Evolutionary conservation across 1,139 yeast genomes (phyloP).

Genomic region (Yamadazyma triangularis): DNA sequence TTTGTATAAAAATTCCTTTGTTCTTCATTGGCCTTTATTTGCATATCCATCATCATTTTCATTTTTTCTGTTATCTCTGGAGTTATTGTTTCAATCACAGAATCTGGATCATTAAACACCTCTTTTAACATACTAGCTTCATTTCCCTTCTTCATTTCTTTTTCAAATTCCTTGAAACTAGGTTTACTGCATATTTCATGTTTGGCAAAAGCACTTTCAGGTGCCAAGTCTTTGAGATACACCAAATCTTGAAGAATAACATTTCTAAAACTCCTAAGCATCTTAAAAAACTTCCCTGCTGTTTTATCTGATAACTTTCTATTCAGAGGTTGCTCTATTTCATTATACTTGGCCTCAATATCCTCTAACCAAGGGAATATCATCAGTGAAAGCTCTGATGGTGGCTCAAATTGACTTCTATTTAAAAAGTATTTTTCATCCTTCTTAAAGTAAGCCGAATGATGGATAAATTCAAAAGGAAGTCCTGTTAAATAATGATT

Average conservation of each 20-base stretch:
- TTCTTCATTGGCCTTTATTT: no score
- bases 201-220: slow-evolving; percentile 5
- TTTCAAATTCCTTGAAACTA: slow-evolving; percentile 3
- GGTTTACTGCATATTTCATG: slow-evolving; percentile 5
- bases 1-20: no score
- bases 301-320: not conserved
- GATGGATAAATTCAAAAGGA: slow-evolving; percentile 3
- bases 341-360: not conserved
- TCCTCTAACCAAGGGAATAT: slow-evolving; percentile 9
- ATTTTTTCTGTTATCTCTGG: no score
- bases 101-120: no score
- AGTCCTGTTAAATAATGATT: slow-evolving; percentile 2
- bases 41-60: no score
- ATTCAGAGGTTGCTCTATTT: not conserved
- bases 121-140: no score
- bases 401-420: slow-evolving; percentile 3
- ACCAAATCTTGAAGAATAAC: slow-evolving; percentile 7
- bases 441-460: slow-evolving; percentile 2
- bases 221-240: not conserved
- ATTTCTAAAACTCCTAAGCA: slow-evolving; percentile 3
- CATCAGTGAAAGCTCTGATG: slow-evolving; percentile 1
- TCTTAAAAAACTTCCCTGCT: slow-evolving; percentile 2
- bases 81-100: no score
- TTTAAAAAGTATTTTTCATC: slow-evolving; percentile 4
- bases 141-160: no score